A percentile compares a stretch with the other conserved stretches of the same genome.
Conservation (phyloP, 495 filamentous ascomycete species). For the Xylona heveae region DNA sequence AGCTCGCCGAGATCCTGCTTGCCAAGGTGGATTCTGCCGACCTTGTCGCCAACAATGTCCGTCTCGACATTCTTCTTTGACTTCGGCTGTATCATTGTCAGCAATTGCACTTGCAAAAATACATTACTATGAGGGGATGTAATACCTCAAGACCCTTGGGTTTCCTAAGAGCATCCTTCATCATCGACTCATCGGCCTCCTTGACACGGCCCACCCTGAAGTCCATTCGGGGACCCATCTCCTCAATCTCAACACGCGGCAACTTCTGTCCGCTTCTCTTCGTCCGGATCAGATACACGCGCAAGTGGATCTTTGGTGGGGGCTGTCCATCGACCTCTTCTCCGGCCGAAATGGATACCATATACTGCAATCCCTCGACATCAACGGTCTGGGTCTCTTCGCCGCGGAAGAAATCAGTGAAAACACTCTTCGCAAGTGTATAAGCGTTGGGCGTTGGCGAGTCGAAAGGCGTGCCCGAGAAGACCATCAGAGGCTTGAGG, state of each 20-base stretch:
- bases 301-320: conserved; percentile 54
- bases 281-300: conserved; percentile 66
- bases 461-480: conserved; percentile 71
- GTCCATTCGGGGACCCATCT: conserved; percentile 90
- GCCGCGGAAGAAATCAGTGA: conserved; percentile 79
- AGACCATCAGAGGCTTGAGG: conserved; percentile 68
- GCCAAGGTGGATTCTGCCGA: conserved; percentile 79
- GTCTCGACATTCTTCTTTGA: conserved; percentile 91
- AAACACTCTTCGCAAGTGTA: conserved; percentile 64
- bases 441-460: conserved; percentile 49
- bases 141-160: conserved; percentile 46
- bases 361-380: conserved; percentile 81
- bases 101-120: not conserved
- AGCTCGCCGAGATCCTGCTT: conserved; percentile 72
- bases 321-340: conserved; percentile 38
- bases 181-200: conserved; percentile 48
- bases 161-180: conserved; percentile 83
- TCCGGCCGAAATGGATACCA: conserved; percentile 57
- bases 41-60: conserved; percentile 84
- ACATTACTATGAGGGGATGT: not conserved
- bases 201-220: conserved; percentile 68
- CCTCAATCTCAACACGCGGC: conserved; percentile 79
- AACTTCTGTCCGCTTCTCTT: conserved; percentile 70
- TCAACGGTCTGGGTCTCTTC: conserved; percentile 57
- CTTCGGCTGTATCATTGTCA: conserved; percentile 19